phyloP scores from a whole-genome alignment of 192 early-diverging fungal genomes.

The Mortierella antarctica region DNA sequence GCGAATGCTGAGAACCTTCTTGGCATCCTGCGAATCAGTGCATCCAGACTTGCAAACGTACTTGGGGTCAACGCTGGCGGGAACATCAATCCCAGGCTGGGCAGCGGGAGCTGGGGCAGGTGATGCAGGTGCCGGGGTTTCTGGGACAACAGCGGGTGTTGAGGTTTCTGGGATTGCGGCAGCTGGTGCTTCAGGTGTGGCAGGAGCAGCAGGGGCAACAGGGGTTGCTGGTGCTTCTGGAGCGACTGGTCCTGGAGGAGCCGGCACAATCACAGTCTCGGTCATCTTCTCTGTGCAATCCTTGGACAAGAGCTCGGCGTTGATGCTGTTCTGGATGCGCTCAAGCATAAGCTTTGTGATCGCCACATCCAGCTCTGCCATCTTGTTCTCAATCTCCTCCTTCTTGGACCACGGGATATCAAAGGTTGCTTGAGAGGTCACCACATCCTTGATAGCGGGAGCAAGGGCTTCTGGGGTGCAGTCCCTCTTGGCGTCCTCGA shows the following conservation, averaged over 20 bases:
- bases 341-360: constrained; percentile 15
- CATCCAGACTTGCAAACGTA: constrained; percentile 49
- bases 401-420: constrained; percentile 29
- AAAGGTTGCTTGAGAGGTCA: constrained; percentile 5
- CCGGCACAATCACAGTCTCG: constrained; percentile 19
- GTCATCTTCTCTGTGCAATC: constrained; percentile 52
- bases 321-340: constrained; percentile 18
- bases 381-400: constrained; percentile 29
- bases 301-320: constrained; percentile 40
- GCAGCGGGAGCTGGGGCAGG: neutral
- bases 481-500: constrained; percentile 32
- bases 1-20: constrained; percentile 20
- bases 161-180: too few relatives aligned
- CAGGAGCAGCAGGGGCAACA: too few relatives aligned
- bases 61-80: constrained; percentile 15
- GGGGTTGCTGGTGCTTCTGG: too few relatives aligned
- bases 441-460: constrained; percentile 10
- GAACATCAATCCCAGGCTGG: constrained; percentile 8
- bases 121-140: neutral
- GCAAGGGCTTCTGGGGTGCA: constrained; percentile 17
- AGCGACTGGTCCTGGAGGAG: too few relatives aligned
- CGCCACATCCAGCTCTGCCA: constrained; percentile 8
- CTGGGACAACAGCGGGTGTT: too few relatives aligned
- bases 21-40: constrained; percentile 29
- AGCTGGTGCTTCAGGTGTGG: too few relatives aligned